Evolutionary conservation across 345 rosid genomes (phyloP).

Genomic region (Citrus sinensis): DVS_A1.0 CM039163.1:50636001-50636500

Average conservation of each 20-base stretch:
- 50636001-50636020: too few species aligned
- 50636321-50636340: constrained; percentile 17
- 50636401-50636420: constrained; percentile 23
- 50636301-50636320: background rate
- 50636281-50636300: background rate
- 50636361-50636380: background rate
- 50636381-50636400: constrained; percentile 28
- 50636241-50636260: background rate
- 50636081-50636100: constrained; percentile 54
- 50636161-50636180: constrained; percentile 59
- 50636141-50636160: constrained; percentile 61
- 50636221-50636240: constrained; percentile 48
- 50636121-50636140: constrained; percentile 35
- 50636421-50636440: background rate
- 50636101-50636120: constrained; percentile 43
- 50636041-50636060: background rate
- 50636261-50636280: background rate
- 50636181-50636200: constrained; percentile 67
- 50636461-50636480: too few species aligned
- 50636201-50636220: constrained; percentile 51
- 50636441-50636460: constrained; percentile 11
- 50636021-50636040: background rate
- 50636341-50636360: background rate
- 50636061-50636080: constrained; percentile 19
- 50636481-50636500: too few species aligned